Evolutionary conservation across 495 filamentous ascomycete species (phyloP).

Genomic region (Hypoxylon trugodes): DNA sequence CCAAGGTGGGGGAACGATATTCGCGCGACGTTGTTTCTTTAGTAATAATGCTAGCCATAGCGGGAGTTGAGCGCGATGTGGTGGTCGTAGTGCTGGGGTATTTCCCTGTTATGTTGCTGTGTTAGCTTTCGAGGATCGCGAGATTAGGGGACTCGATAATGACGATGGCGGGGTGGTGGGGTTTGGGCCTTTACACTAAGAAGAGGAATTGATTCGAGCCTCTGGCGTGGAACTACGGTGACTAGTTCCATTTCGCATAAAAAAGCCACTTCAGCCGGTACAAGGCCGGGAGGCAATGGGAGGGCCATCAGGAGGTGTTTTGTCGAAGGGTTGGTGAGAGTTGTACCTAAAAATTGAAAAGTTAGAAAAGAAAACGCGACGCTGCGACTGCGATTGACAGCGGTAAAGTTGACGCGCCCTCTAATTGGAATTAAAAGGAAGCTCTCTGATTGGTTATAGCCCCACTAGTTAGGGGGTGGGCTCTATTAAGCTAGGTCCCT

Average conservation of each 20-base stretch:
- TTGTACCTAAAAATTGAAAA: background rate
- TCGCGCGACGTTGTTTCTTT: slow-evolving; percentile 92
- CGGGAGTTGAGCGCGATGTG: slow-evolving; percentile 80
- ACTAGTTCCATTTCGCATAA: slow-evolving; percentile 97
- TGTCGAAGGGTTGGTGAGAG: slow-evolving; percentile 14
- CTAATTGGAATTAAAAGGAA: too few relatives aligned
- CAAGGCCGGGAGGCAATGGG: slow-evolving; percentile 81
- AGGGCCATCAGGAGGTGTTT: slow-evolving; percentile 71
- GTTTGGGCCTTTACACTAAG: slow-evolving; percentile 71
- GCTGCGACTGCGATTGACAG: too few relatives aligned
- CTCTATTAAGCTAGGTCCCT: too few relatives aligned
- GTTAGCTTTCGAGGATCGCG: slow-evolving; percentile 16
- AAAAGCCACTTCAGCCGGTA: slow-evolving; percentile 90
- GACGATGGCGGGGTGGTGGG: slow-evolving; percentile 38
- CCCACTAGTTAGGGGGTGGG: too few relatives aligned
- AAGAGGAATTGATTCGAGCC: slow-evolving; percentile 82
- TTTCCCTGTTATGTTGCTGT: slow-evolving; percentile 68
- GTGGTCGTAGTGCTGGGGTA: slow-evolving; percentile 77
- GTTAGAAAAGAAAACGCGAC: slow-evolving; percentile 1
- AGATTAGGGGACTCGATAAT: background rate
- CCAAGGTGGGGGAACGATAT: slow-evolving; percentile 92
- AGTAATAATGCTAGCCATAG: slow-evolving; percentile 98
- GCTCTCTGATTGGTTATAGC: too few relatives aligned
- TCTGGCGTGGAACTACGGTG: slow-evolving; percentile 89
- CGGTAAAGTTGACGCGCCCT: slow-evolving; percentile 19